These are phyloP conservation scores for Colletotrichum truncatum DNA, from an alignment of 2,329 filamentous ascomycete species.

Conservation along the genomic window DNA sequence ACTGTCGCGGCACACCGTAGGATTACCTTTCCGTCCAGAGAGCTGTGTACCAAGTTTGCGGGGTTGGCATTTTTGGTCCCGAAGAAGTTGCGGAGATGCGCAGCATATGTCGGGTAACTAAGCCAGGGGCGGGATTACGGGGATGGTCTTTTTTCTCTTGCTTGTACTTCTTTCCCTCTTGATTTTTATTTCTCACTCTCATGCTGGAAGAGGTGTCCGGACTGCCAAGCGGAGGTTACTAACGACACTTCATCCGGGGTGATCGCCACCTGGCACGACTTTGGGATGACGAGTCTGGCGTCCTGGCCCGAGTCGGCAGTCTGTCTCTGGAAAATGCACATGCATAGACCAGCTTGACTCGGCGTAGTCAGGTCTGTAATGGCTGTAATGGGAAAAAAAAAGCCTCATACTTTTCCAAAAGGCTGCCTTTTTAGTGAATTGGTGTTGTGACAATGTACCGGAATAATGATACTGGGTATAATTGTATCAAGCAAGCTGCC, in stretches of 20 bases:
- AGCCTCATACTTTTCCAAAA: background rate
- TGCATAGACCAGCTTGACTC: background rate
- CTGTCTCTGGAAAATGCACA: slow-evolving; percentile 10
- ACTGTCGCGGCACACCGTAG: slow-evolving; percentile 4
- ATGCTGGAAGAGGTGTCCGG: background rate
- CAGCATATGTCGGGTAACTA: background rate
- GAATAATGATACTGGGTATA: background rate
- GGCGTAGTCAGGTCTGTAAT: slow-evolving; percentile 3
- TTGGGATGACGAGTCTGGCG: background rate
- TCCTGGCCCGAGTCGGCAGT: slow-evolving; percentile 1
- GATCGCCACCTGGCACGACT: background rate
- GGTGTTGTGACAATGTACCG: background rate
- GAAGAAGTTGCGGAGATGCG: background rate
- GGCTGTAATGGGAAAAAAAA: background rate
- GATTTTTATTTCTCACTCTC: slow-evolving; percentile 14
- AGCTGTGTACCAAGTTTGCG: background rate
- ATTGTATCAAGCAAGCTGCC: too few relatives aligned
- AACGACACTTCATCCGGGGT: background rate
- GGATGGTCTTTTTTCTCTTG: background rate
- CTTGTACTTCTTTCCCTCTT: slow-evolving; percentile 21
- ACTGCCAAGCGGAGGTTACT: background rate
- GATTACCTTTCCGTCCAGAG: slow-evolving; percentile 3
- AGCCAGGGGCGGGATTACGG: background rate
- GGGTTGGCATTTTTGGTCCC: background rate
- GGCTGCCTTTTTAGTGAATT: background rate